Base-by-base conservation (phyloP, 2,329 filamentous ascomycete genomes). In the Penicillium nordicum region DNA sequence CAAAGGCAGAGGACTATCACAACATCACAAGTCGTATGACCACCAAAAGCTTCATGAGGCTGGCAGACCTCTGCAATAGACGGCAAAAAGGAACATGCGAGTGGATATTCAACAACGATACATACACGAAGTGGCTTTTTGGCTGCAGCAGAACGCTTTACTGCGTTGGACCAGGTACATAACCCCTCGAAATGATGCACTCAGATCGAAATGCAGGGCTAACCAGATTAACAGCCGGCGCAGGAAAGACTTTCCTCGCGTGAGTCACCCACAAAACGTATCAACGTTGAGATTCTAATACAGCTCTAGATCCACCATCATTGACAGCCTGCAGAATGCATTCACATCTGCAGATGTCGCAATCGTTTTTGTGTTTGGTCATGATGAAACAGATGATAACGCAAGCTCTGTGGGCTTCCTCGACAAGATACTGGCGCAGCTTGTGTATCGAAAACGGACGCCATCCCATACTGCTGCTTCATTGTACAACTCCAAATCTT, bases 221-320 rank as follows among this genome's bases (percentile, higher is more conserved):
- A n/a, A n/a, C n/a, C n/a, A n/a, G n/a, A n/a, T n/a, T n/a, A n/a
- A n/a, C 11, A 71, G 69, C 70, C 36, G 69, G 70, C n/a, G 68
- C 60, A 12, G 68, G 67, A 0, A 71, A 71, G 41, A 71, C 67
- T 0, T 72, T 72, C 50, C 53, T 72, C n/a, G 59, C 68, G 69
- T 71, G 29, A 60, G 69, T 65, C 14, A 29, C 14, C 14, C 7
- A 4, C 2, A 36, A 36, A 47, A 16, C 2, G n/a, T n/a, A n/a
- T n/a, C n/a, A n/a, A n/a, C n/a, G n/a, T n/a, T n/a, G n/a, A n/a
- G n/a, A n/a, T n/a, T n/a, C n/a, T n/a, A n/a, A n/a, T n/a, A n/a
- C n/a, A n/a, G n/a, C n/a, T n/a, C n/a, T n/a, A n/a, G 68, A 2
- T 67, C 68, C 11, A 32, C 60, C 5, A 64, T 72, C 7, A 67